These are phyloP conservation scores for Aspergillus sparsus DNA, from an alignment of 495 filamentous ascomycete genomes.

Conservation along the genomic window DNA sequence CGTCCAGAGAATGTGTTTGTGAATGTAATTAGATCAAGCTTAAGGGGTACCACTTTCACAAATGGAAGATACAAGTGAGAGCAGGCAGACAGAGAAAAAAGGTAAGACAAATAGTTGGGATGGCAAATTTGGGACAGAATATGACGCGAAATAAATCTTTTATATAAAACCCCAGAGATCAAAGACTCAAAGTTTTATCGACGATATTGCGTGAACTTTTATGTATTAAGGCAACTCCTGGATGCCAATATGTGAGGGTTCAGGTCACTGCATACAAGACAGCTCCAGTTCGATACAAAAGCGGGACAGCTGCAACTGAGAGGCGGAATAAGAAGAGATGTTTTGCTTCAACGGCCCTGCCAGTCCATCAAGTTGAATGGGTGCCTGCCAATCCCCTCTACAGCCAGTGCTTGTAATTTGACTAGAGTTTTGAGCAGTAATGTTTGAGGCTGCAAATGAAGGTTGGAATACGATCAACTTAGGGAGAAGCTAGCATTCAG, in stretches of 20 bases:
- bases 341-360: slow-evolving; percentile 23
- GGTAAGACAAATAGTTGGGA: slow-evolving; percentile 15
- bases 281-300: slow-evolving; percentile 37
- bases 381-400: slow-evolving; percentile 7
- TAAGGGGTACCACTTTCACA: slow-evolving; percentile 34
- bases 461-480: neutral
- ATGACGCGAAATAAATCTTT: slow-evolving; percentile 20
- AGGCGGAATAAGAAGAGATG: slow-evolving; percentile 15
- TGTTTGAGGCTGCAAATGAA: neutral
- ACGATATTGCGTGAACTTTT: slow-evolving; percentile 28
- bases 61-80: slow-evolving; percentile 33
- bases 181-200: slow-evolving; percentile 35
- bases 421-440: neutral
- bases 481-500: neutral
- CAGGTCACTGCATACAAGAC: slow-evolving; percentile 44
- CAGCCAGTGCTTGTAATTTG: slow-evolving; percentile 10
- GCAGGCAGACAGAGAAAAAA: slow-evolving; percentile 23
- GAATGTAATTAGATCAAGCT: slow-evolving; percentile 38
- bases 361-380: slow-evolving; percentile 27
- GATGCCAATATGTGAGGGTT: slow-evolving; percentile 33
- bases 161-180: slow-evolving; percentile 22
- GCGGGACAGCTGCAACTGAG: slow-evolving; percentile 21
- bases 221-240: slow-evolving; percentile 33
- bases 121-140: slow-evolving; percentile 23
- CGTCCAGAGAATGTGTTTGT: slow-evolving; percentile 34